Evolutionary conservation across 495 filamentous ascomycete species (phyloP).

Genomic region (Podospora didyma): DNA sequence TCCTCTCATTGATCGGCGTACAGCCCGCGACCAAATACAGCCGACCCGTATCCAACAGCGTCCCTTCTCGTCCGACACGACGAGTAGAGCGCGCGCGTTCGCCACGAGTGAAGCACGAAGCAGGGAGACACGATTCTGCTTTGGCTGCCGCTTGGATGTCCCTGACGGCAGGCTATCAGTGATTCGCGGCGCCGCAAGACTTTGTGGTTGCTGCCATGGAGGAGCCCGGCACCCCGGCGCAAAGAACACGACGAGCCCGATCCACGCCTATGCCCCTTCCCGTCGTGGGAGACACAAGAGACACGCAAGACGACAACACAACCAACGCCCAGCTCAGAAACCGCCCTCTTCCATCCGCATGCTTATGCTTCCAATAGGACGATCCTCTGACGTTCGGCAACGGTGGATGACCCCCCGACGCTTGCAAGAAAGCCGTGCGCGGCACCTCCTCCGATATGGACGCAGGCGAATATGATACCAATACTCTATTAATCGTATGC

Average conservation of each 20-base stretch:
- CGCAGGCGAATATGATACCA: constrained; percentile 51
- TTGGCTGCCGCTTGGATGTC: constrained; percentile 10
- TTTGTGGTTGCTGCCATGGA: constrained; percentile 29
- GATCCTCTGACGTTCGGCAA: constrained; percentile 10
- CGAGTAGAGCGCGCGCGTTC: too few relatives aligned
- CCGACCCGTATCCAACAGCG: too few relatives aligned
- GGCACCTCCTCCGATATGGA: constrained; percentile 43
- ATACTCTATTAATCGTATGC: constrained; percentile 47
- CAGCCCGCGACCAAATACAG: too few relatives aligned
- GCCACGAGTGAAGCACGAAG: too few relatives aligned
- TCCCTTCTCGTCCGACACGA: too few relatives aligned
- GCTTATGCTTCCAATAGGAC: constrained; percentile 13
- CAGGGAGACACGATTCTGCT: neutral
- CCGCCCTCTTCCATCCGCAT: constrained; percentile 12
- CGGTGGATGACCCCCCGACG: constrained; percentile 22
- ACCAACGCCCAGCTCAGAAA: neutral
- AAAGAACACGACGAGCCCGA: constrained; percentile 19
- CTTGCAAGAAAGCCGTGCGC: constrained; percentile 13
- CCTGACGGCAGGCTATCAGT: constrained; percentile 6
- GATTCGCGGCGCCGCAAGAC: constrained; percentile 12
- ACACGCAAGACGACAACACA: neutral
- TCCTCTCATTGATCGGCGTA: too few relatives aligned
- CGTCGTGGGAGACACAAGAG: neutral
- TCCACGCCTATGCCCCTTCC: constrained; percentile 3
- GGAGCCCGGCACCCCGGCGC: constrained; percentile 15